Evolutionary conservation across 2,329 filamentous ascomycete genomes (phyloP).

Genomic region (Aplosporella prunicola): DNA sequence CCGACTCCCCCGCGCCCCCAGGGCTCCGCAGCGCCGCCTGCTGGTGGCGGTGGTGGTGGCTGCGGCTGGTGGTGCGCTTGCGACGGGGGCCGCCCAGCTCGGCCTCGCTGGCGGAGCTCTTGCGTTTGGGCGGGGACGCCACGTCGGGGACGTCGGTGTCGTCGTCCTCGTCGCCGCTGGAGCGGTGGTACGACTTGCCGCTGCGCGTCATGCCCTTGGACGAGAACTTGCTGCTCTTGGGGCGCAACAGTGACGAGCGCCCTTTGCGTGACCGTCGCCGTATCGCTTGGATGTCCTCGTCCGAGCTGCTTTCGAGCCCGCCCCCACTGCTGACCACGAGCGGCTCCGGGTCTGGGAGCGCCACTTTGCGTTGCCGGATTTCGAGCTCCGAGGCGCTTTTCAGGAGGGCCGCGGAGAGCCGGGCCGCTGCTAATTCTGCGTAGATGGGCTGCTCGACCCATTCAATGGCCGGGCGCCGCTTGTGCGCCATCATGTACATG

Average conservation of each 20-base stretch:
- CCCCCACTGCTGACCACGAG: neutral
- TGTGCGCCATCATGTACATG: conserved; percentile 30
- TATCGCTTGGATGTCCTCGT: conserved; percentile 15
- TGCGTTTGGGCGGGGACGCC: conserved; percentile 7
- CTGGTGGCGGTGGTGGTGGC: neutral
- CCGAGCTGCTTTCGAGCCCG: conserved; percentile 5
- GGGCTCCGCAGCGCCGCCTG: neutral
- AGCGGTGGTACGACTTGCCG: conserved; percentile 11
- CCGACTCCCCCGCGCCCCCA: neutral
- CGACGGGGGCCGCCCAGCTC: conserved; percentile 1
- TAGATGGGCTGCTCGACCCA: conserved; percentile 26
- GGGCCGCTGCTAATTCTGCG: conserved; percentile 20
- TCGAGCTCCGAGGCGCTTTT: conserved; percentile 22
- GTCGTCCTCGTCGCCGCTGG: conserved; percentile 8
- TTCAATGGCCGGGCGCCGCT: conserved; percentile 20
- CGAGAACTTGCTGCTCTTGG: conserved; percentile 25
- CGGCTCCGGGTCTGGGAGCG: conserved; percentile 11
- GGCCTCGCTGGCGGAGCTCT: conserved; percentile 4
- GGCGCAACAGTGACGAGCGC: conserved; percentile 25
- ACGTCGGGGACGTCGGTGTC: conserved; percentile 10
- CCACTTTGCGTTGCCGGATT: conserved; percentile 22
- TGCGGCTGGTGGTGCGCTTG: conserved; percentile 4
- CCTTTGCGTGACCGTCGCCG: conserved; percentile 18
- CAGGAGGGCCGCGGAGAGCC: conserved; percentile 22
- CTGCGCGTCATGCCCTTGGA: conserved; percentile 20